Evolutionary conservation across 306 rosid genomes (phyloP).

Genomic region (Pyrus betulifolia): DNA sequence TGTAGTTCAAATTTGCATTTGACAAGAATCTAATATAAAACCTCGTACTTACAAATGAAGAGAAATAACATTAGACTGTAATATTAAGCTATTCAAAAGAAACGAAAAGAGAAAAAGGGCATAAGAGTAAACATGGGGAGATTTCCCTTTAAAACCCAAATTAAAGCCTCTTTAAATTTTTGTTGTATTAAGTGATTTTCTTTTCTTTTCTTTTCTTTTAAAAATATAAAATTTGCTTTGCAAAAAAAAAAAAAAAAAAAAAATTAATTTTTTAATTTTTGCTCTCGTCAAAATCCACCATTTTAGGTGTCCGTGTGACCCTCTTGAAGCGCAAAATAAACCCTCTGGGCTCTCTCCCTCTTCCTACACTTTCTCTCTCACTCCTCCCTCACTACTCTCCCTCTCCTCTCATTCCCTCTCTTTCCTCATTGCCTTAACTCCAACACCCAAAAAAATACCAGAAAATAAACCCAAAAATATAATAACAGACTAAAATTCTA

Average conservation of each 20-base stretch:
- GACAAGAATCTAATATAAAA: too few relatives aligned
- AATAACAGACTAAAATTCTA: not conserved
- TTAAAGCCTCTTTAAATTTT: conserved; percentile 29
- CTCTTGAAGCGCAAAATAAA: conserved; percentile 61
- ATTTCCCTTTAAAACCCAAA: conserved; percentile 24
- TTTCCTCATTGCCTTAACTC: not conserved
- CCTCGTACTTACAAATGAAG: fast-evolving
- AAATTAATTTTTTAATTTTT: not conserved
- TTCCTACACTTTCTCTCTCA: conserved; percentile 7
- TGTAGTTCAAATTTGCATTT: too few relatives aligned
- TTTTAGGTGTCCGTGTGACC: conserved; percentile 58
- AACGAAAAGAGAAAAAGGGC: conserved; percentile 22
- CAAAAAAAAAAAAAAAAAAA: too few relatives aligned
- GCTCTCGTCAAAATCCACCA: conserved; percentile 15
- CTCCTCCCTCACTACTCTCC: conserved; percentile 9
- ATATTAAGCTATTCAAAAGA: not conserved
- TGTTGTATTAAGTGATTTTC: not conserved
- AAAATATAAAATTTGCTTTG: too few relatives aligned
- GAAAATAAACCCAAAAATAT: not conserved
- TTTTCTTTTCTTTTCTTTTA: not conserved
- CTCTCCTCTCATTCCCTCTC: not conserved
- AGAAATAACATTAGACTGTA: fast-evolving
- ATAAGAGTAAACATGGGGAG: conserved; percentile 23
- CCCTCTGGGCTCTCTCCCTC: conserved; percentile 27
- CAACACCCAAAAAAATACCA: not conserved